These are phyloP conservation scores for Tetrahymena thermophila DNA, from an alignment of 73 alveolate species.

Conservation along the genomic window DNA sequence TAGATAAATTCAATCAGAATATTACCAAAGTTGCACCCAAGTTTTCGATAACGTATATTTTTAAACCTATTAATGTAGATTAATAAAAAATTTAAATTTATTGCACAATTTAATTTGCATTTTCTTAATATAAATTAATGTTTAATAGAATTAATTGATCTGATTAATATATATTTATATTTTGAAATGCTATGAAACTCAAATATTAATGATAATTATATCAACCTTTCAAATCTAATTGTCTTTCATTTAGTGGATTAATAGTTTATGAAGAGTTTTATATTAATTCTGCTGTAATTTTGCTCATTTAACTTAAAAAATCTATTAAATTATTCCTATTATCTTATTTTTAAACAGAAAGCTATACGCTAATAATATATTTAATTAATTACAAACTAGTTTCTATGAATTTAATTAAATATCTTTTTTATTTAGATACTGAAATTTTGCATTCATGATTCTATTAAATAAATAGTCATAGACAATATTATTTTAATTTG, in stretches of 20 bases:
- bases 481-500: neutral
- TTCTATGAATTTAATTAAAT: neutral
- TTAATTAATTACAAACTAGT: neutral
- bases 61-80: neutral
- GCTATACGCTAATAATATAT: neutral
- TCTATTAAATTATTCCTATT: neutral
- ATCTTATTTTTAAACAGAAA: neutral
- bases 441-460: neutral
- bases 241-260: slow-evolving; percentile 31
- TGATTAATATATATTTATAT: neutral
- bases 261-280: slow-evolving; percentile 19
- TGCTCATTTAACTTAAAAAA: slow-evolving; percentile 13
- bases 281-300: slow-evolving; percentile 36
- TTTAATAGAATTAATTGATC: neutral
- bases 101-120: neutral
- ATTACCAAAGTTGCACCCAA: slow-evolving; percentile 41
- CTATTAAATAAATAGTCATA: neutral
- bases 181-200: neutral
- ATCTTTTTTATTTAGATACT: neutral
- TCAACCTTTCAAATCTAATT: slow-evolving; percentile 37
- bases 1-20: neutral
- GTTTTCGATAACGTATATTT: slow-evolving; percentile 28
- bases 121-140: neutral
- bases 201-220: neutral
- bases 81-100: neutral